A percentile compares a stretch with the other conserved stretches of the same genome.
phyloP scores from a whole-genome alignment of 805 yeast species.

The Teunomyces tritomae region DNA sequence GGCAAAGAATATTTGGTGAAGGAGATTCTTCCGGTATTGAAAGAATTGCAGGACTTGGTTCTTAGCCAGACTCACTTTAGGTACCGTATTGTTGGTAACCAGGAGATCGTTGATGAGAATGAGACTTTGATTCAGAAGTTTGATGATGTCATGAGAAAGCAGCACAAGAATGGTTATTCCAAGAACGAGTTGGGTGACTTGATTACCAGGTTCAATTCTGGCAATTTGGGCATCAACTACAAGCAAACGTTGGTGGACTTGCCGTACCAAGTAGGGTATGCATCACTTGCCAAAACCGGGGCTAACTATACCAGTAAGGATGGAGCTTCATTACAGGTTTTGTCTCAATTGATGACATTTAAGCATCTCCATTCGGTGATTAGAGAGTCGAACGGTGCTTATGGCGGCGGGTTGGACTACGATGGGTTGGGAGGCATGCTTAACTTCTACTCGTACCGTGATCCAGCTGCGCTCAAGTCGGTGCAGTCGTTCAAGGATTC shows the following conservation, averaged over 20 bases:
- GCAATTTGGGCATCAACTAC: slow-evolving; percentile 11
- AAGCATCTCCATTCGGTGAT: slow-evolving; percentile 84
- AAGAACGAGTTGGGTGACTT: slow-evolving; percentile 10
- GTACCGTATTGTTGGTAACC: slow-evolving; percentile 59
- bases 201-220: slow-evolving; percentile 14
- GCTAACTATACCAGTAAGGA: slow-evolving; percentile 66
- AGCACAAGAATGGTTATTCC: background rate
- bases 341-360: slow-evolving; percentile 77
- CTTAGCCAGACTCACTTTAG: slow-evolving; percentile 36
- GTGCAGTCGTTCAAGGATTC: slow-evolving; percentile 52
- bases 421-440: slow-evolving; percentile 79
- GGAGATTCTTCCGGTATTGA: slow-evolving; percentile 65
- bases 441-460: slow-evolving; percentile 87
- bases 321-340: slow-evolving; percentile 81
- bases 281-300: slow-evolving; percentile 67
- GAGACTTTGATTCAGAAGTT: slow-evolving; percentile 37
- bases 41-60: slow-evolving; percentile 46
- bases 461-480: slow-evolving; percentile 80
- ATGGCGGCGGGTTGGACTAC: slow-evolving; percentile 91
- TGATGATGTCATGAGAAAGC: slow-evolving; percentile 7
- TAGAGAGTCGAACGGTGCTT: slow-evolving; percentile 96
- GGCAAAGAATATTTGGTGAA: slow-evolving; percentile 35
- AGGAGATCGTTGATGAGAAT: slow-evolving; percentile 33
- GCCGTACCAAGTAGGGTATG: slow-evolving; percentile 87
- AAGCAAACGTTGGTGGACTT: slow-evolving; percentile 54